Percentiles rank a stretch among this genome's conserved stretches.
Conservation (phyloP, 2,329 filamentous ascomycete genomes). For the Ascochyta lentis region DNA sequence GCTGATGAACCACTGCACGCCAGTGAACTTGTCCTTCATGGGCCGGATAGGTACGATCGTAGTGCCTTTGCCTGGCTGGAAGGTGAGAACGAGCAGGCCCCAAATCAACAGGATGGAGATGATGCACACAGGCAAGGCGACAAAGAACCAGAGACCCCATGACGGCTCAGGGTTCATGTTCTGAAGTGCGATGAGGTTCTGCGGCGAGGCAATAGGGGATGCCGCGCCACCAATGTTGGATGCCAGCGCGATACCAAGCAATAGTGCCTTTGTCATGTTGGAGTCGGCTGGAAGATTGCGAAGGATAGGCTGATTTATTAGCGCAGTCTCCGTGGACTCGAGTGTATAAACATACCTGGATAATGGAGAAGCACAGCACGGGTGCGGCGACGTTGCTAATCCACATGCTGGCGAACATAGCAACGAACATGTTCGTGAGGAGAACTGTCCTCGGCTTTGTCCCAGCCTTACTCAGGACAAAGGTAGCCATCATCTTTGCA, state of each 20-base stretch:
- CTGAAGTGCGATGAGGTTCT: slow-evolving; percentile 94
- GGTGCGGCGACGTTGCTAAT: slow-evolving; percentile 98
- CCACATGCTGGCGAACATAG: slow-evolving; percentile 97
- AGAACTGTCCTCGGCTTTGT: slow-evolving; percentile 88
- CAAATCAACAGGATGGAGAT: slow-evolving; percentile 89
- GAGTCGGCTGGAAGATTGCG: slow-evolving; percentile 91
- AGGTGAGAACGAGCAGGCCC: slow-evolving; percentile 82
- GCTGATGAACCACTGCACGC: slow-evolving; percentile 91
- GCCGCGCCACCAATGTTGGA: slow-evolving; percentile 97
- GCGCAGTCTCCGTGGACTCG: background rate
- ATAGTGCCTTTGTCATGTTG: slow-evolving; percentile 91
- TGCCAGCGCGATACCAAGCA: slow-evolving; percentile 91
- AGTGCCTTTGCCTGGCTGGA: slow-evolving; percentile 83
- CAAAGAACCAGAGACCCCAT: slow-evolving; percentile 97
- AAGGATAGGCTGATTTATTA: slow-evolving; percentile 76
- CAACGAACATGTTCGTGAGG: slow-evolving; percentile 98
- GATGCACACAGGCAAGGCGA: slow-evolving; percentile 90
- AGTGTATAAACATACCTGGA: slow-evolving; percentile 68
- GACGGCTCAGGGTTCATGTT: slow-evolving; percentile 93
- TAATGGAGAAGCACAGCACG: slow-evolving; percentile 96
- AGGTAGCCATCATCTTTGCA: slow-evolving; percentile 94
- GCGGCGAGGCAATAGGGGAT: slow-evolving; percentile 94
- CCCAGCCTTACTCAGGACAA: slow-evolving; percentile 94
- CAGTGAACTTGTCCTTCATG: slow-evolving; percentile 85
- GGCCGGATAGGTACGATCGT: slow-evolving; percentile 91